Base-by-base conservation (phyloP, 177 flowering plant genomes). In the Vitis hybrid region DNA sequence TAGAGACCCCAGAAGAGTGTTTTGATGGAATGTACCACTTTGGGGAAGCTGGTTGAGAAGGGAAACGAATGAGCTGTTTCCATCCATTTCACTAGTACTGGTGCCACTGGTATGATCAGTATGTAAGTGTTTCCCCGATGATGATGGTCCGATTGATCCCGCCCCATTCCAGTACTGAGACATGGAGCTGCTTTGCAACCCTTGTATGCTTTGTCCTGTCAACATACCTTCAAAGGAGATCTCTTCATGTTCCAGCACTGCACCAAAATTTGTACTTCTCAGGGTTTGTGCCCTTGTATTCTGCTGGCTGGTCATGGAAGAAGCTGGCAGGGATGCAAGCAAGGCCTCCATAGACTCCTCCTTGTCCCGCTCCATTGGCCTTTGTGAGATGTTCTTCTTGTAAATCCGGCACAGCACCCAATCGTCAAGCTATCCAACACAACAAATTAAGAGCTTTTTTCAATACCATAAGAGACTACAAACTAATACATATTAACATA, bases 381-480 rank as follows among this genome's bases (percentile, higher is more conserved):
- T 67, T 13, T 77, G 79, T 11, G 77, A 12, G 64, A 52, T 77
- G 79, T 73, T 75, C 58, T 82, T 82, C 81, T 80, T 77, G 63
- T 82, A 80, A 57, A 82, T 82, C 74, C 85, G 83, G 70, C 85
- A 82, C 67, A 82, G 52, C 70, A 82, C 85, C 85, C 85, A 82
- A 74, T 82, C 85, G 68, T 82, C 85, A 58, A 82, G 81, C 85
- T 82, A 49, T 21, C 60, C 27, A 56, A 69, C 30, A 56, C 7
- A 35, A 46, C 14, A 64, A 27, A 49, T 2, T 2, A 27, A 27
- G 30, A 27, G 30, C 4, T 27, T 27, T 27, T 27, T 27, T 27
- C 30, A 27, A 55, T n/a, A 21, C 3, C 30, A n/a, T 60, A 13
- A 9, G 3, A 56, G 27, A 14, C 19, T 10, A 57, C 3, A 32